Conservation (phyloP, 345 rosid species). For the Gossypium mustelinum region DNA sequence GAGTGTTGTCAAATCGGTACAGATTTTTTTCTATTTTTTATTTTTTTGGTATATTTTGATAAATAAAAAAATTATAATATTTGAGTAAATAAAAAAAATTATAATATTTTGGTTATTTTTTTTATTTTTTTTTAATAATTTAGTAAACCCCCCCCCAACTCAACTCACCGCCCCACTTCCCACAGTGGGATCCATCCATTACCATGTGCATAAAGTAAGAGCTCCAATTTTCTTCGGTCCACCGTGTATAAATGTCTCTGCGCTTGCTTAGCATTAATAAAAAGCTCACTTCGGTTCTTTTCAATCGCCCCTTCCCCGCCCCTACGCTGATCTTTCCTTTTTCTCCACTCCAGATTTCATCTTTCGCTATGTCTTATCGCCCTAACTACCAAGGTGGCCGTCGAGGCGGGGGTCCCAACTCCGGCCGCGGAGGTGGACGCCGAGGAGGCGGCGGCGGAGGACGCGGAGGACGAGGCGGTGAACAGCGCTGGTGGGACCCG, state of each 20-base stretch:
- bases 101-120: too few species aligned
- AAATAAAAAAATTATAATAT: too few species aligned
- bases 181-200: not conserved
- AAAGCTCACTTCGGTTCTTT: not conserved
- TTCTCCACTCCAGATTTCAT: constrained; percentile 17
- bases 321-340: constrained; percentile 13
- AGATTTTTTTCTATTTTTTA: too few species aligned
- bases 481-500: constrained; percentile 99
- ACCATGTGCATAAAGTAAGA: not conserved
- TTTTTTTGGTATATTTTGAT: too few species aligned
- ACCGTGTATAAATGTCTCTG: constrained; percentile 9
- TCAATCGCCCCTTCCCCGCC: not conserved
- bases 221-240: not conserved
- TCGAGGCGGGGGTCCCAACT: constrained; percentile 38
- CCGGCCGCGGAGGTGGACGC: constrained; percentile 39
- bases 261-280: constrained; percentile 9
- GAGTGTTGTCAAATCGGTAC: too few species aligned
- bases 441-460: constrained; percentile 38
- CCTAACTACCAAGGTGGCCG: constrained; percentile 57
- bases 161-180: constrained; percentile 1
- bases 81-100: too few species aligned
- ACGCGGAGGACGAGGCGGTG: constrained; percentile 64
- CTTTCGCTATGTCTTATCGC: constrained; percentile 50
- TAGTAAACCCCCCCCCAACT: not conserved
- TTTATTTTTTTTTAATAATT: too few species aligned